These are phyloP conservation scores for Castanopsis chinensis DNA, from an alignment of 306 rosid species.

Conservation along the genomic window DNA sequence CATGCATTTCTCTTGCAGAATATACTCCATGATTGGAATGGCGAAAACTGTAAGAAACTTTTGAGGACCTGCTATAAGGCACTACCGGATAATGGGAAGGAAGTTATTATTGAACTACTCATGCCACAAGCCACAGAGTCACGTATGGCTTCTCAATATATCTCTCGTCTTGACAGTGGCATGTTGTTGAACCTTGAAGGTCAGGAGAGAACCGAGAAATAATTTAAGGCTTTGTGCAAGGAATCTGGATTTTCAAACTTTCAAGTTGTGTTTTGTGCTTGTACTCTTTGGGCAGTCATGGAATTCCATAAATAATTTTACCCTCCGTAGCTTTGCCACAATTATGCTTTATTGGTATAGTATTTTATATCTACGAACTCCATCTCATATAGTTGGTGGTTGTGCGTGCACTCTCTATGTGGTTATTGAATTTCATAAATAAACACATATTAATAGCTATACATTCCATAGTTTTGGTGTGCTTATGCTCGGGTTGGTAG, in stretches of 20 bases:
- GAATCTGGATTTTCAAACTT: conserved; percentile 20
- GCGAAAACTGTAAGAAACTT: conserved; percentile 9
- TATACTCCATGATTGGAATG: conserved; percentile 13
- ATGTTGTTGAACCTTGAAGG: conserved; percentile 8
- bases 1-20: neutral
- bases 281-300: neutral
- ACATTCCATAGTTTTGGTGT: too few relatives aligned
- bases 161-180: neutral
- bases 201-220: conserved; percentile 21
- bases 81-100: conserved; percentile 17
- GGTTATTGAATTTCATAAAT: too few relatives aligned
- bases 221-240: conserved; percentile 10
- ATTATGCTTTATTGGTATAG: too few relatives aligned
- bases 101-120: conserved; percentile 14
- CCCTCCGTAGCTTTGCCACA: too few relatives aligned
- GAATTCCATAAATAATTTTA: too few relatives aligned
- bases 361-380: too few relatives aligned
- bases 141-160: neutral
- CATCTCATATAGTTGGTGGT: too few relatives aligned
- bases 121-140: conserved; percentile 23
- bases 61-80: conserved; percentile 15
- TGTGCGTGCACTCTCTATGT: too few relatives aligned
- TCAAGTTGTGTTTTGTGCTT: neutral
- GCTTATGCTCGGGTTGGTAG: too few relatives aligned
- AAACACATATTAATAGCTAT: too few relatives aligned